Evolutionary conservation across 768 basidiomycete genomes (phyloP), one percentile per base, ranked within the genome.

Genomic region (Podaxis pistillaris): DNA sequence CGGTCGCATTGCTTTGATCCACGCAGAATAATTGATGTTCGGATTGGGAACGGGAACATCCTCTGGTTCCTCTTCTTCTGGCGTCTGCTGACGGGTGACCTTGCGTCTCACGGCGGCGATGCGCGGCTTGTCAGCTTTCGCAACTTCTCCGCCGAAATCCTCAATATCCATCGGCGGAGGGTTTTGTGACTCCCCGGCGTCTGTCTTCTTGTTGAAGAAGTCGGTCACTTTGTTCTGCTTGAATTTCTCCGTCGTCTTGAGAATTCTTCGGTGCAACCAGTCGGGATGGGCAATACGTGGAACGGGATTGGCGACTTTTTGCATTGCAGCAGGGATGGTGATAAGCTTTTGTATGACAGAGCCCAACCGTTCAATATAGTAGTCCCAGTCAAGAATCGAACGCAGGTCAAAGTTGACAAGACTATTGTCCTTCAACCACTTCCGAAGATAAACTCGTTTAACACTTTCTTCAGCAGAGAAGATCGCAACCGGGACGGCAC

Each of bases 321-420:
- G 97, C 85, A 98, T 91, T 0, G 97, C 97, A 6, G 97, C 97
- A 7, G 97, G 97, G 68, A 99, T 99, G 1, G 97, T 99, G 76
- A 99, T 98, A 60, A 99, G 79, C 69, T 99, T 99, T 75, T 99
- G 97, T 62, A 99, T 95, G 67, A 98, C 97, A 1, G 95, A 97
- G 4, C 97, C 97, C 24, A 99, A 75, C 17, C 97, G 90, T 70
- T 98, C 97, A 68, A 98, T 96, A 77, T 98, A 99, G 74, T 99
- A 99, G 36, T 88, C 85, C 97, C 97, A 99, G 72, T 99, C 97
- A 64, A 99, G 82, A 67, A 99, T 97, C 17, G 91, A 88, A 17
- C 97, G 89, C 47, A 99, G 78, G 58, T 98, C 96, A 68, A 99
- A 98, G 66, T 86, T 89, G 38, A 84, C 76, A 40, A 98, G 80